Percentiles rank a stretch among this genome's conserved stretches.
Conservation (phyloP, 805 yeast genomes). For the Ogataea nonfermentans region DNA sequence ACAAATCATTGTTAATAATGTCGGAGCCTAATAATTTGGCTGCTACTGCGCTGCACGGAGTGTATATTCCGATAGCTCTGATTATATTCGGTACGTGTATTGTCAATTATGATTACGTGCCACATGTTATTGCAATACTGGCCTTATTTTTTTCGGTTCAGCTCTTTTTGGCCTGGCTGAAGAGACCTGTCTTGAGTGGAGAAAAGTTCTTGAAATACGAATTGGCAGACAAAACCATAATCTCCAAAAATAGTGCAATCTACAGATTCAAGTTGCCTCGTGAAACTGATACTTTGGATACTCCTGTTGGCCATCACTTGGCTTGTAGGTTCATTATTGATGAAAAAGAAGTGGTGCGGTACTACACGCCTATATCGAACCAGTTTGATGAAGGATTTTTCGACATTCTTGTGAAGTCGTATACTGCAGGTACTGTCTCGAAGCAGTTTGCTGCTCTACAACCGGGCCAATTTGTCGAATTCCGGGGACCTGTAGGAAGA, state of each 20-base stretch:
- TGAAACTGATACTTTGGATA: conserved; percentile 57
- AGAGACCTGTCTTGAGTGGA: conserved; percentile 42
- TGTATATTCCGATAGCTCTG: conserved; percentile 65
- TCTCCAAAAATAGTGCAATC: conserved; percentile 69
- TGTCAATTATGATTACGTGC: conserved; percentile 49
- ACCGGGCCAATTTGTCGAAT: conserved; percentile 65
- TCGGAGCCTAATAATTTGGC: conserved; percentile 44
- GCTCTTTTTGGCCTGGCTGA: conserved; percentile 35
- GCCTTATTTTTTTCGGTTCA: conserved; percentile 38
- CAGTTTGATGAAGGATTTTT: conserved; percentile 69
- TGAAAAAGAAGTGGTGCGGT: conserved; percentile 56
- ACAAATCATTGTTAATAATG: not conserved
- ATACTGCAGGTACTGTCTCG: conserved; percentile 68
- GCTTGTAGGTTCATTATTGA: conserved; percentile 51
- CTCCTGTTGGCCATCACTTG: conserved; percentile 76
- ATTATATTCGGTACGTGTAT: conserved; percentile 59
- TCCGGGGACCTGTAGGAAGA: conserved; percentile 79
- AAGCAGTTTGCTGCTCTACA: conserved; percentile 60
- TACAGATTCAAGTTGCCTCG: conserved; percentile 67
- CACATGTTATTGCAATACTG: conserved; percentile 41
- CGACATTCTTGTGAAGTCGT: conserved; percentile 75
- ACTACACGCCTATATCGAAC: conserved; percentile 75
- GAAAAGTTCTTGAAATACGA: conserved; percentile 65
- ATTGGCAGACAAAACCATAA: conserved; percentile 68
- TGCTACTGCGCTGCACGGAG: conserved; percentile 72